Conservation (phyloP, 768 basidiomycete species). For the Antrodiella citrinella region DNA sequence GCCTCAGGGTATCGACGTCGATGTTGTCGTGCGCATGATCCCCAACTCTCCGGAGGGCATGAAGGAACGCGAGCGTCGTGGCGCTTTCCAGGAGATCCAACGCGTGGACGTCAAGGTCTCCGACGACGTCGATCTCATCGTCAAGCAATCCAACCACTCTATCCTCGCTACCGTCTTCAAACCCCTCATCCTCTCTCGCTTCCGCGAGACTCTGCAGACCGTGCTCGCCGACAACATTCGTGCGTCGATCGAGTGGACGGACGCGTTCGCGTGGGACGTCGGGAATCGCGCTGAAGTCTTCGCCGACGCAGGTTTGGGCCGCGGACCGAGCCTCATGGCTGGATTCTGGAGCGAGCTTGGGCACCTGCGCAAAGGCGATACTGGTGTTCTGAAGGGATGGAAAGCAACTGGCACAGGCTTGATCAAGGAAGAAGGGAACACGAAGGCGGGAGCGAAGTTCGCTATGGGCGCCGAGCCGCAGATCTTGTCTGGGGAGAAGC, state of each 20-base stretch:
- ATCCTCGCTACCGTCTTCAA: conserved; percentile 55
- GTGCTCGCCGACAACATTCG: conserved; percentile 50
- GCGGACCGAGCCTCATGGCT: conserved; percentile 41
- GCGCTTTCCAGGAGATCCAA: conserved; percentile 55
- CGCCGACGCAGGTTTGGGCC: conserved; percentile 48
- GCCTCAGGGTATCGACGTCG: conserved; percentile 58
- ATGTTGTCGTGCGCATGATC: conserved; percentile 57
- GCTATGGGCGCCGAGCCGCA: conserved; percentile 73
- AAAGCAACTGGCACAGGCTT: conserved; percentile 57
- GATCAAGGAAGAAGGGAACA: conserved; percentile 40
- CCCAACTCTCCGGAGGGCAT: conserved; percentile 38
- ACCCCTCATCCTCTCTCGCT: conserved; percentile 46
- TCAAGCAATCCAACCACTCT: conserved; percentile 58
- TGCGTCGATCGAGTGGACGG: conserved; percentile 41
- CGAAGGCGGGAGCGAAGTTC: conserved; percentile 28
- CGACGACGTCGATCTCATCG: conserved; percentile 44
- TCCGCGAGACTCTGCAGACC: conserved; percentile 54
- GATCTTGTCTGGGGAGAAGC: conserved; percentile 59
- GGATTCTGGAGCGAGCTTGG: conserved; percentile 69
- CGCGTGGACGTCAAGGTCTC: conserved; percentile 45
- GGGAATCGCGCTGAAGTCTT: conserved; percentile 54
- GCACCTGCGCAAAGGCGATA: conserved; percentile 33
- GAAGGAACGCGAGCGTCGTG: conserved; percentile 34
- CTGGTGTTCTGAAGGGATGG: conserved; percentile 35
- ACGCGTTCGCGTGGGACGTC: conserved; percentile 53